A percentile compares a stretch with the other conserved stretches of the same genome.
These are phyloP conservation scores for Saccharomycopsis olivae DNA, from an alignment of 805 yeast genomes.

Conservation along the genomic window DNA sequence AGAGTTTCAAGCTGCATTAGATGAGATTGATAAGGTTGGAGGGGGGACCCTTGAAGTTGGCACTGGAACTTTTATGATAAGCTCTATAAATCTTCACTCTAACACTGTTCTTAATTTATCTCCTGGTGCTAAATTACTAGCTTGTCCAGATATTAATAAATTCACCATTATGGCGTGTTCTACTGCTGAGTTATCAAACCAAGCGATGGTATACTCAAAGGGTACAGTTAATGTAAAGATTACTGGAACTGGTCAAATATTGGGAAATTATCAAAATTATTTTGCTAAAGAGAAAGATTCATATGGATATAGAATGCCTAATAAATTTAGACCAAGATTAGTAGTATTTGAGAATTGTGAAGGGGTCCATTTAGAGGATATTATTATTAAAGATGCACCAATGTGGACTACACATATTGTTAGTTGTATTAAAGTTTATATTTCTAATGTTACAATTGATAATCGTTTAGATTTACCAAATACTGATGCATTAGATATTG, in stretches of 20 bases:
- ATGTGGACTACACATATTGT: conserved; percentile 16
- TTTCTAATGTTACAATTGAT: conserved; percentile 6
- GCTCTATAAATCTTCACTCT: conserved; percentile 2
- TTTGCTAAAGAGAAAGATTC: conserved; percentile 5
- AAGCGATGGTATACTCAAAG: conserved; percentile 3
- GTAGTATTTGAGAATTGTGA: conserved; percentile 11
- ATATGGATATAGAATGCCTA: conserved; percentile 6
- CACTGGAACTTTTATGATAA: conserved; percentile 1
- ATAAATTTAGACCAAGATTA: conserved; percentile 4
- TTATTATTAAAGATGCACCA: conserved; percentile 9
- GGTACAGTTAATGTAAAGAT: conserved; percentile 2
- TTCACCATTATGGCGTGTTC: background rate
- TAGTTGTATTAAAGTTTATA: conserved; percentile 1
- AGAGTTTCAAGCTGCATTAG: conserved; percentile 1
- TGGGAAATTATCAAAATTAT: conserved; percentile 6
- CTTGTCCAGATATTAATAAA: background rate
- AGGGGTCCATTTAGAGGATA: conserved; percentile 1
- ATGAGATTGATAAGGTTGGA: background rate
- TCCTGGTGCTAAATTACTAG: conserved; percentile 3
- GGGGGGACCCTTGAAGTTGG: conserved; percentile 2
- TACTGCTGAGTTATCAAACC: conserved; percentile 7
- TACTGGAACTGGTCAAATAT: conserved; percentile 7
- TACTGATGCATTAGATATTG: conserved; percentile 15
- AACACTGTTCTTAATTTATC: conserved; percentile 6
- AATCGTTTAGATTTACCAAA: conserved; percentile 14